A percentile compares a stretch with the other conserved stretches of the same genome.
Evolutionary conservation across 2,329 filamentous ascomycete species (phyloP).

Genomic region (Chaetomiaceae sp.): DNA sequence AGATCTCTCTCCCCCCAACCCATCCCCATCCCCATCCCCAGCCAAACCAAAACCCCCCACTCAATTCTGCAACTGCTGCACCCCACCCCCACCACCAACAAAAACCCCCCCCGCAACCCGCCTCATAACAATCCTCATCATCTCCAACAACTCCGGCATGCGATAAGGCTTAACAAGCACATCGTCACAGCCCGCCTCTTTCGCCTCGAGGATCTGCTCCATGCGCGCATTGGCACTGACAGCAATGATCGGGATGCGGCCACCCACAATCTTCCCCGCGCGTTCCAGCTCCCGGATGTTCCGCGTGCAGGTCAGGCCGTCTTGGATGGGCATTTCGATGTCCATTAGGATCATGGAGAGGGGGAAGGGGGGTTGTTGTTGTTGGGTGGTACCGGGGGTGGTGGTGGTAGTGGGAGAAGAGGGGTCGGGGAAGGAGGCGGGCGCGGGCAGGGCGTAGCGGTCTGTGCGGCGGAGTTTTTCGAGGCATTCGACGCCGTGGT

Average conservation of each 20-base stretch:
- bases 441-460: conserved; percentile 16
- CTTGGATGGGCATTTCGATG: conserved; percentile 71
- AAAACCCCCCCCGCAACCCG: conserved; percentile 12
- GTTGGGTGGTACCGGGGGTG: not conserved
- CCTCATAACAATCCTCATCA: conserved; percentile 48
- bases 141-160: conserved; percentile 56
- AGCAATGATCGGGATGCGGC: conserved; percentile 58
- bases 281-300: conserved; percentile 59
- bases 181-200: conserved; percentile 53
- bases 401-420: not conserved
- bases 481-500: conserved; percentile 53
- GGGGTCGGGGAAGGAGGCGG: not conserved
- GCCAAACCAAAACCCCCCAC: too few relatives aligned
- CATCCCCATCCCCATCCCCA: too few relatives aligned
- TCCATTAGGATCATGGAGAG: conserved; percentile 68
- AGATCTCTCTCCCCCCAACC: too few relatives aligned
- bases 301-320: conserved; percentile 62
- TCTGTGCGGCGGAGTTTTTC: conserved; percentile 39
- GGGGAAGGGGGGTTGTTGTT: conserved; percentile 34
- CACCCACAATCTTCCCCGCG: conserved; percentile 46
- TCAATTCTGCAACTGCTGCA: not conserved
- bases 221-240: conserved; percentile 63
- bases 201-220: conserved; percentile 53
- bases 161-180: conserved; percentile 70
- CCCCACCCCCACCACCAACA: not conserved